Conservation (phyloP, 2,329 filamentous ascomycete genomes). For the Cyphellophora europaea region DNA sequence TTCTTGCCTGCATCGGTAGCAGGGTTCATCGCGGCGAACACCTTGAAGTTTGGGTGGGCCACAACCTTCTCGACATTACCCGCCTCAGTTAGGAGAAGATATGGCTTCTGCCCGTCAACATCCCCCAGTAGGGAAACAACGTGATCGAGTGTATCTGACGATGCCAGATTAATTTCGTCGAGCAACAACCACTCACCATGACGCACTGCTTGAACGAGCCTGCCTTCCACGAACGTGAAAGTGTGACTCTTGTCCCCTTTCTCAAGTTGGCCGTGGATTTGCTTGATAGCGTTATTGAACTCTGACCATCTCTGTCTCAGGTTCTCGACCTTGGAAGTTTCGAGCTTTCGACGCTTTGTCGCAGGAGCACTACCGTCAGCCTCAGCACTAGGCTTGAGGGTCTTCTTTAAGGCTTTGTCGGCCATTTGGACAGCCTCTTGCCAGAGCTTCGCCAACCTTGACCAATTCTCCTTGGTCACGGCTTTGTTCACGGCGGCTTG, state of each 20-base stretch:
- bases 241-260: conserved; percentile 70
- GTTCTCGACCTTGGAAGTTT: conserved; percentile 39
- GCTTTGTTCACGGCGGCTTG: conserved; percentile 70
- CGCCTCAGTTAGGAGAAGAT: conserved; percentile 82
- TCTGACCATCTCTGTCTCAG: conserved; percentile 68
- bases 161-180: conserved; percentile 95
- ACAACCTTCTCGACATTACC: conserved; percentile 84
- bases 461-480: conserved; percentile 76
- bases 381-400: conserved; percentile 14
- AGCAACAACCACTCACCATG: conserved; percentile 96
- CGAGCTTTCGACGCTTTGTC: conserved; percentile 61
- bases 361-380: conserved; percentile 27
- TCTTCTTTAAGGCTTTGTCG: conserved; percentile 49
- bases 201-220: conserved; percentile 87
- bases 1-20: conserved; percentile 96
- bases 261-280: conserved; percentile 69
- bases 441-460: conserved; percentile 76
- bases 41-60: conserved; percentile 85
- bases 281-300: conserved; percentile 64
- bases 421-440: conserved; percentile 84
- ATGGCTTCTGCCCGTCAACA: conserved; percentile 62
- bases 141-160: conserved; percentile 87
- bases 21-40: conserved; percentile 98
- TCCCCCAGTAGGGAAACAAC: conserved; percentile 78
- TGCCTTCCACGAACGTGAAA: conserved; percentile 93